Conservation (phyloP, 768 basidiomycete species). For the Kwoniella shandongensis region DNA sequence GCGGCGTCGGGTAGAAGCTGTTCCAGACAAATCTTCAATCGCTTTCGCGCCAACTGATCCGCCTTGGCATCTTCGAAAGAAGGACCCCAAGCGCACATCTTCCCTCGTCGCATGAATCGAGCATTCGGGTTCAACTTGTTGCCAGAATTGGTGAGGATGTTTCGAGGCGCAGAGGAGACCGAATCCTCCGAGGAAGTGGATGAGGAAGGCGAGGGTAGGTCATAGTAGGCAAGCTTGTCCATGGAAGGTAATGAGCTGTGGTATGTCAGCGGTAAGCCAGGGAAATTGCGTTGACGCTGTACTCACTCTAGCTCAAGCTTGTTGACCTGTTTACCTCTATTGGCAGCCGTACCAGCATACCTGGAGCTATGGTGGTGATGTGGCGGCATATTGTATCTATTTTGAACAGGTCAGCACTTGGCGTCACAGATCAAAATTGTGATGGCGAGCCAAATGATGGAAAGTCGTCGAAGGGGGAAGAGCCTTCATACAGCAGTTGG, state of each 20-base stretch:
- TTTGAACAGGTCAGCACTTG: neutral
- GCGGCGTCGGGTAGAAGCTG: slow-evolving; percentile 43
- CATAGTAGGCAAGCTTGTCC: slow-evolving; percentile 39
- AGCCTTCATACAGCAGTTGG: slow-evolving; percentile 43
- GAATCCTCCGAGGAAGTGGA: slow-evolving; percentile 14
- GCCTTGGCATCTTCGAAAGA: slow-evolving; percentile 43
- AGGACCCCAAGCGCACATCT: slow-evolving; percentile 53
- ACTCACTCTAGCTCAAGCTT: slow-evolving; percentile 21
- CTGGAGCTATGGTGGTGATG: slow-evolving; percentile 6
- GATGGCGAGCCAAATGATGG: neutral
- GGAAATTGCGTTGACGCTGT: neutral
- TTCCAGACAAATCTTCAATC: slow-evolving; percentile 38
- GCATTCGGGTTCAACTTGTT: slow-evolving; percentile 45
- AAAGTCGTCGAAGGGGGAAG: neutral
- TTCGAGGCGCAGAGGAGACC: slow-evolving; percentile 7
- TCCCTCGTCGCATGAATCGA: slow-evolving; percentile 47
- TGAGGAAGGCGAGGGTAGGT: slow-evolving; percentile 23
- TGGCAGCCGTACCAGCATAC: neutral
- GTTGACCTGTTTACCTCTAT: neutral
- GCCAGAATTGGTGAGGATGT: slow-evolving; percentile 43
- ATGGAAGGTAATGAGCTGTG: slow-evolving; percentile 39
- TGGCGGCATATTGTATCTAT: slow-evolving; percentile 15
- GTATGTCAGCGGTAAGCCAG: no score
- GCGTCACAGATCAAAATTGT: neutral
- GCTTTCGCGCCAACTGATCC: slow-evolving; percentile 27